Percentiles rank a stretch among this genome's conserved stretches.
These are phyloP conservation scores for Erysimum pusillum DNA, from an alignment of 441 rosid species.

Conservation along the genomic window DNA sequence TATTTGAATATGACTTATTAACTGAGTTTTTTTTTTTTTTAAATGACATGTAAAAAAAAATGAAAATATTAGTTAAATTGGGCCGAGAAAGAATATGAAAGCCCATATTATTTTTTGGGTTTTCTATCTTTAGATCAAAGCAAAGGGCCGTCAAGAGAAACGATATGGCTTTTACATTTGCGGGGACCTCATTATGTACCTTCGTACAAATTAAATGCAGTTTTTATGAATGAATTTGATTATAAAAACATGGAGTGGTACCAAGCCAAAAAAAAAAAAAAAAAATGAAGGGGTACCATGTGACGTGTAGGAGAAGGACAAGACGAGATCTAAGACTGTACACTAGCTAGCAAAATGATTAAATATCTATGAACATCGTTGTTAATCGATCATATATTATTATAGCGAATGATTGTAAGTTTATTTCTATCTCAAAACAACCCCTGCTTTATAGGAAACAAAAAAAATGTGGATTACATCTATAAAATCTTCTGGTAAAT, in stretches of 20 bases:
- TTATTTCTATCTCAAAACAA: not conserved
- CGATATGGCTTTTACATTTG: not conserved
- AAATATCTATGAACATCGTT: conserved; percentile 10
- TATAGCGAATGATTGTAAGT: not conserved
- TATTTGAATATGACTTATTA: not conserved
- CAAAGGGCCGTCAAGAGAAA: conserved; percentile 26
- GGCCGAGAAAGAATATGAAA: not conserved
- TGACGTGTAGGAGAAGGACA: conserved; percentile 38
- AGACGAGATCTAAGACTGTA: conserved; percentile 33
- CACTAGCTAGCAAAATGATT: conserved; percentile 25
- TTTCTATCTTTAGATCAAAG: not conserved
- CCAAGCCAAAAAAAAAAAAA: conserved; percentile 12
- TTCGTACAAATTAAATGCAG: conserved; percentile 25
- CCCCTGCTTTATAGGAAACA: not conserved
- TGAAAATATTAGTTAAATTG: not conserved
- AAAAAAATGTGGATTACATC: not conserved
- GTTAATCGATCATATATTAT: not conserved
- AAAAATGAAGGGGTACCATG: conserved; percentile 44
- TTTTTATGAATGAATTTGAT: conserved; percentile 1
- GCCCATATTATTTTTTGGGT: not conserved
- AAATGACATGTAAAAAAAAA: too few species aligned
- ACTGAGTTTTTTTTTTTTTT: not conserved
- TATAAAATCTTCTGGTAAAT: not conserved
- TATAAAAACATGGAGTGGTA: conserved; percentile 30
- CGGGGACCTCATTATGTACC: not conserved